These are phyloP conservation scores for Mycena latifolia DNA, from an alignment of 768 basidiomycete genomes.

Conservation along the genomic window DNA sequence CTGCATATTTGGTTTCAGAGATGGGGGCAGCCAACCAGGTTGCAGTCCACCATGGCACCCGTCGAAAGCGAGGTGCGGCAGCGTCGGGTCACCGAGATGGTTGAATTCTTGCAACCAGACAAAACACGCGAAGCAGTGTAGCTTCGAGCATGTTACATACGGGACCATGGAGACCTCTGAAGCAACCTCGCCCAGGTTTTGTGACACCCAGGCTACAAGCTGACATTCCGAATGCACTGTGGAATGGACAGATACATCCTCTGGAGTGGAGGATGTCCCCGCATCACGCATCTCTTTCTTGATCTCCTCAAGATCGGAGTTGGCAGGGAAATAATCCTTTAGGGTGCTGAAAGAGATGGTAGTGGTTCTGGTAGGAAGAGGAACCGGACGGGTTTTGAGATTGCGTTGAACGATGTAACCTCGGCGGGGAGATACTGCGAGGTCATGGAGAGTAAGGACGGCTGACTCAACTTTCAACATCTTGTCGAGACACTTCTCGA, in stretches of 20 bases:
- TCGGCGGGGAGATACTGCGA: not conserved
- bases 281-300: too few species aligned
- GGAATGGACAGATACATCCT: not conserved
- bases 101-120: not conserved
- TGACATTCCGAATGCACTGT: not conserved
- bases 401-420: too few species aligned
- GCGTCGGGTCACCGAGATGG: not conserved
- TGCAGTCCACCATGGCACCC: conserved; percentile 1
- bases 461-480: not conserved
- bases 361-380: too few species aligned
- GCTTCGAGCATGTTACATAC: conserved; percentile 8
- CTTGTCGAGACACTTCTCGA: not conserved
- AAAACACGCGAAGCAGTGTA: conserved; percentile 7
- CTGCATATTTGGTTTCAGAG: not conserved
- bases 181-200: not conserved
- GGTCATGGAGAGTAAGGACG: not conserved
- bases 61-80: not conserved
- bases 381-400: too few species aligned
- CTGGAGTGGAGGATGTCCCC: not conserved
- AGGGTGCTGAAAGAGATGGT: too few species aligned
- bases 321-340: not conserved
- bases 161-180: not conserved
- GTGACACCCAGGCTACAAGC: not conserved
- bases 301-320: not conserved
- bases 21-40: too few species aligned